These are phyloP conservation scores for Populus tomentosa DNA, from an alignment of 441 rosid genomes.

Conservation along the genomic window DNA sequence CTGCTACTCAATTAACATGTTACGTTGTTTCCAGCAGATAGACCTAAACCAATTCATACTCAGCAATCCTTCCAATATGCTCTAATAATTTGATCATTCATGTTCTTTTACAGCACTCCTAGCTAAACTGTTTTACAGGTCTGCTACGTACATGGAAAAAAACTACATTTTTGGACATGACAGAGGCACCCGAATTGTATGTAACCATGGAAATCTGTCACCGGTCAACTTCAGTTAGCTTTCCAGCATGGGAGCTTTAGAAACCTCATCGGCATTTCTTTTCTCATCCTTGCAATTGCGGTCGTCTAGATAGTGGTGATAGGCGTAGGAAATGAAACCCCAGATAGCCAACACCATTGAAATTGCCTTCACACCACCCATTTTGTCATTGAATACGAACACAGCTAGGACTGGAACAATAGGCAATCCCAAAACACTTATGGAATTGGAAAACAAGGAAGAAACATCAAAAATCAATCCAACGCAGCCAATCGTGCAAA, in stretches of 20 bases:
- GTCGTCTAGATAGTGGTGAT: constrained; percentile 39
- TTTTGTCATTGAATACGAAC: constrained; percentile 51
- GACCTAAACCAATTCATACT: too few species aligned
- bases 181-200: too few species aligned
- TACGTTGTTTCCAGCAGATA: too few species aligned
- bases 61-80: too few species aligned
- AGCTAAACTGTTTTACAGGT: too few species aligned
- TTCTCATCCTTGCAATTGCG: constrained; percentile 1
- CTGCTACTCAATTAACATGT: too few species aligned
- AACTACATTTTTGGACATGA: too few species aligned
- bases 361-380: constrained; percentile 57
- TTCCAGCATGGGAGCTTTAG: background rate
- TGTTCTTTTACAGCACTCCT: too few species aligned
- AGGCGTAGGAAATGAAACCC: constrained; percentile 53
- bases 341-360: constrained; percentile 60
- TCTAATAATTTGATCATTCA: too few species aligned
- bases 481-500: constrained; percentile 23
- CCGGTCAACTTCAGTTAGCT: background rate
- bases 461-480: constrained; percentile 62
- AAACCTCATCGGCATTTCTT: background rate
- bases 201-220: too few species aligned
- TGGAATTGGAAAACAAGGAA: constrained; percentile 57
- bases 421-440: constrained; percentile 52
- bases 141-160: too few species aligned
- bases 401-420: constrained; percentile 44